A percentile compares a stretch with the other conserved stretches of the same genome.
These are phyloP conservation scores for Dactylellina sp. DNA, from an alignment of 2,329 filamentous ascomycete genomes.

Conservation along the genomic window DNA sequence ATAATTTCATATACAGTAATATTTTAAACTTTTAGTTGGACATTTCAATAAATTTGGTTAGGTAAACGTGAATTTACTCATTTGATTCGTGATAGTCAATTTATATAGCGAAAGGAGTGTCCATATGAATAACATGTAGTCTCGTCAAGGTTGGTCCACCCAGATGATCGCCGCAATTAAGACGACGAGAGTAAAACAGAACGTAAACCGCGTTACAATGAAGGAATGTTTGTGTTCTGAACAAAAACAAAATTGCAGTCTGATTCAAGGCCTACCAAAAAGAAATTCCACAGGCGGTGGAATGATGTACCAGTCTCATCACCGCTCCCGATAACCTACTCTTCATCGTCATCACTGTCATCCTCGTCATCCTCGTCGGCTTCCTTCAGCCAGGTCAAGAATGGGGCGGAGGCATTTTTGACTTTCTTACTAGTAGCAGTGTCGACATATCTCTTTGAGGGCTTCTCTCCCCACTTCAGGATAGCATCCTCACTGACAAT, in stretches of 20 bases:
- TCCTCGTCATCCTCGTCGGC: conserved; percentile 79
- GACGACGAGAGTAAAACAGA: conserved; percentile 4
- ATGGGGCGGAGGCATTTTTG: conserved; percentile 91
- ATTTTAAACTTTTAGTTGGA: conserved; percentile 6
- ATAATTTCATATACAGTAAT: conserved; percentile 1
- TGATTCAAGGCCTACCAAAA: conserved; percentile 1
- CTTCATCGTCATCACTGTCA: conserved; percentile 71
- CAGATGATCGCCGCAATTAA: conserved; percentile 14
- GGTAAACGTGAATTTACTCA: too few species aligned
- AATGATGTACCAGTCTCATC: conserved; percentile 3
- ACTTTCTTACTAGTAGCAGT: conserved; percentile 90
- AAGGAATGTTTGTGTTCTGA: background rate
- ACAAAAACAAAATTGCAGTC: conserved; percentile 20
- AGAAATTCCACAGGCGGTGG: background rate
- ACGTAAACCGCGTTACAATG: conserved; percentile 2
- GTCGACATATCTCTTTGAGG: conserved; percentile 93
- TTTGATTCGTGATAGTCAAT: background rate
- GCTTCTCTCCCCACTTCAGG: conserved; percentile 90
- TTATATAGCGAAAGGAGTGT: background rate
- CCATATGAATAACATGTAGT: conserved; percentile 9
- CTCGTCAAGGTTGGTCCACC: background rate
- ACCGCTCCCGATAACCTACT: background rate
- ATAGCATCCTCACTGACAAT: conserved; percentile 88
- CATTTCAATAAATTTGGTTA: background rate
- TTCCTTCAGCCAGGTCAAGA: conserved; percentile 92